These are phyloP conservation scores for Solanum chmielewskii DNA, from an alignment of 257 asterid species.

Conservation along the genomic window DNA sequence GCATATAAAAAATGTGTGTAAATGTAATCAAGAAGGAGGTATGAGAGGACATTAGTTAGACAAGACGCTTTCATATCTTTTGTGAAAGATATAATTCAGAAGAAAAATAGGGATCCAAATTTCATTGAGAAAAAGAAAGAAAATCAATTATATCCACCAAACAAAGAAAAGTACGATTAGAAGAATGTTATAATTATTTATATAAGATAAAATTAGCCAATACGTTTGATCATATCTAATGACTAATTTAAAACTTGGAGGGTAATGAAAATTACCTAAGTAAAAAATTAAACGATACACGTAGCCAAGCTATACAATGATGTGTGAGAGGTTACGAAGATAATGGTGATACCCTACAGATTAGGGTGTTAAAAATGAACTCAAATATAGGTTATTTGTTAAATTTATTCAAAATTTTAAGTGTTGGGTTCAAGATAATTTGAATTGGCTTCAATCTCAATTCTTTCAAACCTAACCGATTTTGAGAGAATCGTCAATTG, in stretches of 20 bases:
- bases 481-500: too few relatives aligned
- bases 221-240: not conserved
- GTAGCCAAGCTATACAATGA: not conserved
- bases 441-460: too few relatives aligned
- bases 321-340: not conserved
- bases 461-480: too few relatives aligned
- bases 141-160: not conserved
- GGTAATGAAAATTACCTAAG: not conserved
- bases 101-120: too few relatives aligned
- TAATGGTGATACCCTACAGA: not conserved
- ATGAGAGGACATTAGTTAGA: not conserved
- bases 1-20: not conserved
- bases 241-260: not conserved
- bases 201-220: not conserved
- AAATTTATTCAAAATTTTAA: too few relatives aligned
- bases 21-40: too few relatives aligned
- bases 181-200: too few relatives aligned
- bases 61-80: not conserved
- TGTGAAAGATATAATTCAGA: too few relatives aligned
- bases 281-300: not conserved
- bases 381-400: too few relatives aligned
- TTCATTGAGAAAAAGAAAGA: not conserved
- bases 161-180: not conserved
- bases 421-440: too few relatives aligned
- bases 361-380: too few relatives aligned